phyloP scores from a whole-genome alignment of 225 moss, liverwort and hornwort genomes.

The Thuidium tamariscinum region DNA sequence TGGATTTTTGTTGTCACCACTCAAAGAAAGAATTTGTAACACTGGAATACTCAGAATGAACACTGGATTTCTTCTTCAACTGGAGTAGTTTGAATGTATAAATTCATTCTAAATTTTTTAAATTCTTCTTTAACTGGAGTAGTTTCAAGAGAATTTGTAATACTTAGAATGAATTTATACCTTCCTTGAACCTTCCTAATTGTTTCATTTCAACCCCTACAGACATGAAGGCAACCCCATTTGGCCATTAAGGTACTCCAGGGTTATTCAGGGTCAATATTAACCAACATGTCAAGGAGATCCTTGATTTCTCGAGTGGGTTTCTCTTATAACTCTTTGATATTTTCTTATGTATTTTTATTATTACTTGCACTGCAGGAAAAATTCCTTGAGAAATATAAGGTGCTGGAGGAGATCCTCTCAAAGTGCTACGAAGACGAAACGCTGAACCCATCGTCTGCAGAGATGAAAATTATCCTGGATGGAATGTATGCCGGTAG shows the following conservation, averaged over 20 bases:
- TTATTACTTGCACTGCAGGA: neutral
- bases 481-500: constrained; percentile 8
- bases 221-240: neutral
- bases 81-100: too few species aligned
- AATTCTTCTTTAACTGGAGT: too few species aligned
- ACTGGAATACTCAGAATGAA: neutral
- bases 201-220: neutral
- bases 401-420: constrained; percentile 65
- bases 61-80: neutral
- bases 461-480: constrained; percentile 69
- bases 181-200: neutral
- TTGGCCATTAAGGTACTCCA: neutral
- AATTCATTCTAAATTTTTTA: too few species aligned
- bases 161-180: too few species aligned
- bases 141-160: too few species aligned
- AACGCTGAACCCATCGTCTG: constrained; percentile 45
- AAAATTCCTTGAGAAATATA: constrained; percentile 76
- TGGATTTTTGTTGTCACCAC: neutral
- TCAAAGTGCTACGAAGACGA: constrained; percentile 70
- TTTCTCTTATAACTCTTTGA: neutral
- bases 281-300: neutral
- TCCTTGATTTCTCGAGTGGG: neutral
- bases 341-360: neutral
- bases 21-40: neutral
- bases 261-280: neutral